A percentile compares a stretch with the other conserved stretches of the same genome.
Evolutionary conservation across 371 early-diverging fungal genomes (phyloP).

Genomic region (Capniomyces stellatus): DNA sequence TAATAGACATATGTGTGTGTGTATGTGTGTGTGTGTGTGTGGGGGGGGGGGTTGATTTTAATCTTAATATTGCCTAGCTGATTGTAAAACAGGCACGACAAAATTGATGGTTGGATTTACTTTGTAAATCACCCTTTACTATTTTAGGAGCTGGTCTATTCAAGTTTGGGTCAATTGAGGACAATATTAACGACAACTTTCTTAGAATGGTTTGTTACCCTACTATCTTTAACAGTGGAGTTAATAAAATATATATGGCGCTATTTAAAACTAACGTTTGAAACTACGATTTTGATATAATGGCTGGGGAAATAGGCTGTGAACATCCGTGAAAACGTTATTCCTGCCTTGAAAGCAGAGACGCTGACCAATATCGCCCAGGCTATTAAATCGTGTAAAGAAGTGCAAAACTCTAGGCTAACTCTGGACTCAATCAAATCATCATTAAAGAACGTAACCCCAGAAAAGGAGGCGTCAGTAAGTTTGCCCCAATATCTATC

Average conservation of each 20-base stretch:
- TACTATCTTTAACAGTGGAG: too few relatives aligned
- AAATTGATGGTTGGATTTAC: too few relatives aligned
- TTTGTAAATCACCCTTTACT: not conserved
- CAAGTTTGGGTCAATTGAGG: constrained; percentile 61
- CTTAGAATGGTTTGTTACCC: not conserved
- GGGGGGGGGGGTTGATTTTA: too few relatives aligned
- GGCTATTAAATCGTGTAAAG: constrained; percentile 44
- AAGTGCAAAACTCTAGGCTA: constrained; percentile 58
- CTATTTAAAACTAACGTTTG: too few relatives aligned
- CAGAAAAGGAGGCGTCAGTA: constrained; percentile 44
- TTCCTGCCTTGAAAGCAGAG: not conserved
- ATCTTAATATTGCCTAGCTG: too few relatives aligned
- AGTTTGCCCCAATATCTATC: not conserved
- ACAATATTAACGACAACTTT: constrained; percentile 49
- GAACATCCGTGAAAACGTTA: not conserved
- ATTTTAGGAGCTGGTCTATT: constrained; percentile 49
- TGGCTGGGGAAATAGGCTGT: not conserved
- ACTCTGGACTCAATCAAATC: constrained; percentile 68
- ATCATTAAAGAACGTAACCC: constrained; percentile 42
- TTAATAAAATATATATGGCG: too few relatives aligned
- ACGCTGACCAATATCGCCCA: not conserved
- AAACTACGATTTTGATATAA: too few relatives aligned
- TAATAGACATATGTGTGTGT: too few relatives aligned
- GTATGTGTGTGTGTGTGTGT: too few relatives aligned
- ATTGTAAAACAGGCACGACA: too few relatives aligned